A percentile compares a stretch with the other conserved stretches of the same genome.
These are phyloP conservation scores for Plasmodium fragile DNA, from an alignment of 169 alveolate genomes.

Conservation along the genomic window DNA sequence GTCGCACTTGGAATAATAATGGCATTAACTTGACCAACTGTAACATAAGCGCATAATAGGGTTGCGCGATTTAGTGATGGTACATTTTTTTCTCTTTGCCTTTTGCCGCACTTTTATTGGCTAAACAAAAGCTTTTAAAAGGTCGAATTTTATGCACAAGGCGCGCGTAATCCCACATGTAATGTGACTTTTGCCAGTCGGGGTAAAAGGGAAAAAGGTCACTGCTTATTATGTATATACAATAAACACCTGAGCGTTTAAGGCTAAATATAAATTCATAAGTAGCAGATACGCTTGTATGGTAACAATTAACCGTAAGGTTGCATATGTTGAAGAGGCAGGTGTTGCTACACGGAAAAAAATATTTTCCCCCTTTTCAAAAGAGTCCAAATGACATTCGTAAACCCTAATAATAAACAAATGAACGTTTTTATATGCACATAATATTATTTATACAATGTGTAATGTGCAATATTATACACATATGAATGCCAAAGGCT, in stretches of 20 bases:
- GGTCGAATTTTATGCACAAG: not conserved
- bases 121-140: not conserved
- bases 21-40: not conserved
- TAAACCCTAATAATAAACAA: not conserved
- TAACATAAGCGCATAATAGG: not conserved
- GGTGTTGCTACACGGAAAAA: not conserved
- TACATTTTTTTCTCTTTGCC: constrained; percentile 1
- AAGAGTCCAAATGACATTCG: not conserved
- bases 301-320: not conserved
- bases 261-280: not conserved
- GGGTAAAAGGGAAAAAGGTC: not conserved
- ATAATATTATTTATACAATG: not conserved
- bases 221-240: not conserved
- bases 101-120: not conserved
- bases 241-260: not conserved
- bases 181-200: not conserved
- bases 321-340: not conserved
- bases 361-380: not conserved
- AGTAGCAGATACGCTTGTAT: not conserved
- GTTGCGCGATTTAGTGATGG: not conserved
- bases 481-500: not conserved
- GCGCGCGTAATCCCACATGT: not conserved
- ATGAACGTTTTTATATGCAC: not conserved
- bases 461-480: not conserved
- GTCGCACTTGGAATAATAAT: not conserved